phyloP scores from a whole-genome alignment of 108 stramenopile species.

The Fistulifera pelliculosa region DNA sequence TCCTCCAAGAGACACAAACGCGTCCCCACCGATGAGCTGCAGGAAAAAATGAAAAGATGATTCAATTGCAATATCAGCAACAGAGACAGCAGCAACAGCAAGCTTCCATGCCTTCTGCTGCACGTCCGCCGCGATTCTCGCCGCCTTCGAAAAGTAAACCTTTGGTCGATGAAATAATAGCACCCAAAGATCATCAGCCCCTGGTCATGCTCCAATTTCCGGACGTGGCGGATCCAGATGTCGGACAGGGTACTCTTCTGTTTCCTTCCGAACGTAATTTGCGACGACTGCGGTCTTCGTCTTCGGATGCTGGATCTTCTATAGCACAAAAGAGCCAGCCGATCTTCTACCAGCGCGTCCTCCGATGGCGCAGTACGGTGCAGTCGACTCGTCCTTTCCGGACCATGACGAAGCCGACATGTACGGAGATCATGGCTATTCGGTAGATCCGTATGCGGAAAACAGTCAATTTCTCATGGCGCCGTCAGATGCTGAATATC shows the following conservation, averaged over 20 bases:
- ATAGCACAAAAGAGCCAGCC: background rate
- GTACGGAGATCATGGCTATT: background rate
- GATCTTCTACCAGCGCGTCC: background rate
- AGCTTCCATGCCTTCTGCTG: background rate
- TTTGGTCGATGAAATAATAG: background rate
- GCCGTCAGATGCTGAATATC: background rate
- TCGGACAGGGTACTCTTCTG: conserved; percentile 2
- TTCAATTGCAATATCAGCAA: conserved; percentile 31
- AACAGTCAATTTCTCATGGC: background rate
- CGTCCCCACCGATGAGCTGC: conserved; percentile 11
- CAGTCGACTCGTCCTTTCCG: conserved; percentile 27
- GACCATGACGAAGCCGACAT: conserved; percentile 16
- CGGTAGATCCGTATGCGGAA: background rate
- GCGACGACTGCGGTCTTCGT: background rate
- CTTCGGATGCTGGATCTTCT: conserved; percentile 1
- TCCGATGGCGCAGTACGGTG: background rate
- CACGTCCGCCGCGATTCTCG: background rate
- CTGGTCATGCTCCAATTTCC: background rate
- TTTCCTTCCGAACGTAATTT: background rate
- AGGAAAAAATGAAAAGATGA: conserved; percentile 32
- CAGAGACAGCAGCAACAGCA: conserved; percentile 1
- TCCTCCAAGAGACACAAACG: conserved; percentile 16
- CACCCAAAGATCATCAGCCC: background rate
- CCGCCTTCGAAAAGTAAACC: background rate
- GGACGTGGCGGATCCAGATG: background rate